Evolutionary conservation across 495 filamentous ascomycete species (phyloP), one percentile per base, ranked within the genome.

Genomic region (Jackrogersella minutella): DNA sequence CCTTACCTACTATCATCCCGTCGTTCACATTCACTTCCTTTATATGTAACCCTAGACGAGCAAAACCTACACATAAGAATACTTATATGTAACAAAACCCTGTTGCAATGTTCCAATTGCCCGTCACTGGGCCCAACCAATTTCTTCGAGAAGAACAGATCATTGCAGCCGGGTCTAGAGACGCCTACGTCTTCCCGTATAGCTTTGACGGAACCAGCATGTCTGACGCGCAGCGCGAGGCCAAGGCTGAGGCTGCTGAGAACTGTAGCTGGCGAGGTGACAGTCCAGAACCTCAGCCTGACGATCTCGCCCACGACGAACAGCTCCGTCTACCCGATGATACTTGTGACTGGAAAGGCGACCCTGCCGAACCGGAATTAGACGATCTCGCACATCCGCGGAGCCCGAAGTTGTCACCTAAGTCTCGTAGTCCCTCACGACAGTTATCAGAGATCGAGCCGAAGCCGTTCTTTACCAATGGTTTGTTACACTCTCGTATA

Each of bases 321-420:
- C 11, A 58, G 17, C 7, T 19, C 19, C 54, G 13, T 16, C 21
- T n/a, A 17, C 52, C 55, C 6, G 57, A 34, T 37, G 66, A 63
- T 5, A 44, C 43, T 16, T 72, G 69, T 56, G 55, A 57, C 43
- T 70, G 72, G 72, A 62, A 36, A 10, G 72, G 66, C 10, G 69
- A 74, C 41, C 47, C 72, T 36, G 59, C 69, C 21, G 72, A 74
- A 8, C 72, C 69, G 17, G 69, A 72, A 50, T 41, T 72, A 13
- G 72, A 72, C 14, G 66, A 72, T 24, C 69, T 70, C 8, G 66
- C 66, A 3, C 62, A 68, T 10, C 30, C 30, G 28, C 17, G 53
- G 24, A 54, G 44, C 9, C 55, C 49, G 24, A 43, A 58, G 34
- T 14, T 66, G 33, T 62, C 54, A 14, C 64, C 62, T 21, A 61